These are phyloP conservation scores for Penicillium sclerotiorum DNA, from an alignment of 2,329 filamentous ascomycete species.

Conservation along the genomic window DNA sequence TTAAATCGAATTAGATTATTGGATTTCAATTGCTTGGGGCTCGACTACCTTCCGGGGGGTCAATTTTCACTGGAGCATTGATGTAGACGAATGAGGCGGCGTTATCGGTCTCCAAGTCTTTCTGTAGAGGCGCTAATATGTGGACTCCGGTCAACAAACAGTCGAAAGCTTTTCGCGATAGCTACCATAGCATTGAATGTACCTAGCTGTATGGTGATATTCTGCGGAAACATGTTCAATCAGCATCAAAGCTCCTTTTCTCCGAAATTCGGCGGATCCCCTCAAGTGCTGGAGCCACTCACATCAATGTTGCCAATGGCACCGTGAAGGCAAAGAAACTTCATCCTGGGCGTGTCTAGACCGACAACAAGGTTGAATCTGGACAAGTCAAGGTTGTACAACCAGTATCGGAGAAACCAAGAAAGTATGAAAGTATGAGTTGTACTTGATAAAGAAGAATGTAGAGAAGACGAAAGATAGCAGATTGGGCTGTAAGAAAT, in stretches of 20 bases:
- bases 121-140: slow-evolving; percentile 20
- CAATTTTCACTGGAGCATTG: slow-evolving; percentile 21
- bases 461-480: background rate
- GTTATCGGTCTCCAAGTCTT: slow-evolving; percentile 20
- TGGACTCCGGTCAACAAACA: too few relatives aligned
- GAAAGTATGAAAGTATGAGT: background rate
- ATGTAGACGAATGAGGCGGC: slow-evolving; percentile 26
- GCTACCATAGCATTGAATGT: background rate
- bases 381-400: slow-evolving; percentile 12
- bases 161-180: too few relatives aligned
- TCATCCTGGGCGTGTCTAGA: slow-evolving; percentile 21
- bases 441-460: background rate
- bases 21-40: background rate
- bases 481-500: background rate
- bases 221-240: slow-evolving; percentile 10
- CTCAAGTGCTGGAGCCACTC: slow-evolving; percentile 12
- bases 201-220: slow-evolving; percentile 24
- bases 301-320: slow-evolving; percentile 33
- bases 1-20: background rate
- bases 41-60: slow-evolving; percentile 19
- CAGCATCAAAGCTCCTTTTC: slow-evolving; percentile 2
- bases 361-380: background rate
- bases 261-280: too few relatives aligned
- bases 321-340: slow-evolving; percentile 32
- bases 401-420: background rate